Evolutionary conservation across 768 basidiomycete genomes (phyloP).

Genomic region (Leccinum uliginosum): DNA sequence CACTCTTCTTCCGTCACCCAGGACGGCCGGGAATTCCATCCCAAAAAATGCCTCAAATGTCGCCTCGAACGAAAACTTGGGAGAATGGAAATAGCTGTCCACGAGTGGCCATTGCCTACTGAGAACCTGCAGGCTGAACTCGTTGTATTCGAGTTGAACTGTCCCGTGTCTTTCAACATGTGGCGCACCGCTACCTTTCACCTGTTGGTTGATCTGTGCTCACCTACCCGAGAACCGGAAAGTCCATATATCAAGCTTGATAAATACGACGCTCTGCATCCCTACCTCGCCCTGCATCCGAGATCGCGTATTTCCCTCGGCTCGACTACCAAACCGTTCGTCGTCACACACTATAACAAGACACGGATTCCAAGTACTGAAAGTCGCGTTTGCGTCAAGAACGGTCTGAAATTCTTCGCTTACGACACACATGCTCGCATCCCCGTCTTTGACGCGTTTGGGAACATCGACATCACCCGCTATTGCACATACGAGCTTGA

Average conservation of each 20-base stretch:
- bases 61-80: slow-evolving; percentile 17
- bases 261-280: slow-evolving; percentile 9
- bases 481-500: slow-evolving; percentile 32
- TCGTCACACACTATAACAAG: slow-evolving; percentile 28
- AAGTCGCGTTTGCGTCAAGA: slow-evolving; percentile 22
- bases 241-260: slow-evolving; percentile 14
- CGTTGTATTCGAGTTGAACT: slow-evolving; percentile 40
- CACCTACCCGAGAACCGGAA: background rate
- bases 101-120: slow-evolving; percentile 47
- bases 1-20: background rate
- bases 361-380: slow-evolving; percentile 14
- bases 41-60: slow-evolving; percentile 30
- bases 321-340: slow-evolving; percentile 23
- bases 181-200: slow-evolving; percentile 42
- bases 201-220: slow-evolving; percentile 37
- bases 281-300: slow-evolving; percentile 13
- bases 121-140: slow-evolving; percentile 19
- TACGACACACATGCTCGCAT: slow-evolving; percentile 20
- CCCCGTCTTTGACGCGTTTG: slow-evolving; percentile 16
- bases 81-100: slow-evolving; percentile 30
- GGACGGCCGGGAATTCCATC: slow-evolving; percentile 6
- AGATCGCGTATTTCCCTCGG: slow-evolving; percentile 20
- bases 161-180: slow-evolving; percentile 36
- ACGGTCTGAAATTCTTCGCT: slow-evolving; percentile 26
- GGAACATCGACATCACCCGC: slow-evolving; percentile 4